Evolutionary conservation across 2,329 filamentous ascomycete genomes (phyloP).

Genomic region (Chalaropsis ovoidea): DNA sequence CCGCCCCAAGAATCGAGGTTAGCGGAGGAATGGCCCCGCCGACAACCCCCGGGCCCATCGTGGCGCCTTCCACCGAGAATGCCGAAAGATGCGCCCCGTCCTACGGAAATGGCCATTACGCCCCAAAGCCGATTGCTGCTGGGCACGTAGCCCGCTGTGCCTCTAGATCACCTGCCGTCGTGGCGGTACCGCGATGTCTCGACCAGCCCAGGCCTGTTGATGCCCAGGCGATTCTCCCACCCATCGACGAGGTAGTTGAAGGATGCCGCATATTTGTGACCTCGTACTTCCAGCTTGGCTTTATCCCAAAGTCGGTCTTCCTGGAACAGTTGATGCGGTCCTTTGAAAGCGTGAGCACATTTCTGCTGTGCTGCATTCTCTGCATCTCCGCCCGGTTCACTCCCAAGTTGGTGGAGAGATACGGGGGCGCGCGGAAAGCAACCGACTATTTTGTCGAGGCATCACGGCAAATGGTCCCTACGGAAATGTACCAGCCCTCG

Average conservation of each 20-base stretch:
- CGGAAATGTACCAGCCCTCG: slow-evolving; percentile 30
- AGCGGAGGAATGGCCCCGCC: not conserved
- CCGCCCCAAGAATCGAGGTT: not conserved
- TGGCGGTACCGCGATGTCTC: not conserved
- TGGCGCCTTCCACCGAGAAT: not conserved
- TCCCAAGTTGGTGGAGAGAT: slow-evolving; percentile 28
- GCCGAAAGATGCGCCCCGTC: not conserved
- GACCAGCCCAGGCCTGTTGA: not conserved
- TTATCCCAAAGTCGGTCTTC: slow-evolving; percentile 32
- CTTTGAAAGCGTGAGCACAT: slow-evolving; percentile 28
- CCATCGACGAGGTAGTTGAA: slow-evolving; percentile 30
- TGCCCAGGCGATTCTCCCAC: slow-evolving; percentile 25
- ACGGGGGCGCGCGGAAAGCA: slow-evolving; percentile 28
- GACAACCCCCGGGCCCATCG: not conserved
- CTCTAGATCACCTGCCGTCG: not conserved
- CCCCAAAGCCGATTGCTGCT: not conserved
- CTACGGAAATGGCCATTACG: not conserved
- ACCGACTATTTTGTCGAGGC: slow-evolving; percentile 30
- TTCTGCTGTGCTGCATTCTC: slow-evolving; percentile 31
- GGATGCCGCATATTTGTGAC: slow-evolving; percentile 30
- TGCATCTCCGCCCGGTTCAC: slow-evolving; percentile 32
- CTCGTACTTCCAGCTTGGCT: slow-evolving; percentile 32
- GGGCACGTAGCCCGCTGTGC: not conserved
- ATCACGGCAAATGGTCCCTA: slow-evolving; percentile 28
- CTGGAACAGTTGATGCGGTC: slow-evolving; percentile 28